Conservation (phyloP, 1,139 yeast species). For the Diutina sp. region DNA sequence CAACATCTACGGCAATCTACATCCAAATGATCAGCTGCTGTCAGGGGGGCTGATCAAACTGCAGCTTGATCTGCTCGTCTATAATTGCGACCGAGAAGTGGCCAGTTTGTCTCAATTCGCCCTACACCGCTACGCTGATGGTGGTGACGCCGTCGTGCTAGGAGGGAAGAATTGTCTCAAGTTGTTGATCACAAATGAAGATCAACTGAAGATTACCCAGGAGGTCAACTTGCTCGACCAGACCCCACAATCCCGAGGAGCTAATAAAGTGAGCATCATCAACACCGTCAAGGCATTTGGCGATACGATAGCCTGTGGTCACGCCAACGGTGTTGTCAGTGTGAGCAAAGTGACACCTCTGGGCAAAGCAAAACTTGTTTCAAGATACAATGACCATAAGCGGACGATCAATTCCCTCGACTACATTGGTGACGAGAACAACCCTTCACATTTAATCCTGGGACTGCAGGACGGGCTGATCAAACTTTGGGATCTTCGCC, state of each 20-base stretch:
- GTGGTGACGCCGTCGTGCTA: constrained; percentile 30
- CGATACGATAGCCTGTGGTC: constrained; percentile 29
- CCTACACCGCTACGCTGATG: constrained; percentile 12
- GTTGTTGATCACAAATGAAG: constrained; percentile 28
- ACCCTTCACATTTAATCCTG: constrained; percentile 46
- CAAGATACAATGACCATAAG: constrained; percentile 55
- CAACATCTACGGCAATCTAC: constrained; percentile 19
- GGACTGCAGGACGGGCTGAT: constrained; percentile 91
- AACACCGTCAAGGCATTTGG: constrained; percentile 25
- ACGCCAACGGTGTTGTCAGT: constrained; percentile 24
- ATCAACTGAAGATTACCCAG: constrained; percentile 22
- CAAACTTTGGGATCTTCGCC: constrained; percentile 77
- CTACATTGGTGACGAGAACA: constrained; percentile 25
- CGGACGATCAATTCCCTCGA: constrained; percentile 75
- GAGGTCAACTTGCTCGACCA: constrained; percentile 34
- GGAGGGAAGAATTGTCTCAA: constrained; percentile 51
- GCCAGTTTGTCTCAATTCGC: constrained; percentile 23
- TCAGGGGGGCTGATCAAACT: constrained; percentile 5
- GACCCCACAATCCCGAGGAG: constrained; percentile 18
- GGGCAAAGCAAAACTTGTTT: constrained; percentile 27
- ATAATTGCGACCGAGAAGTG: constrained; percentile 19
- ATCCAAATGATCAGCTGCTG: constrained; percentile 6
- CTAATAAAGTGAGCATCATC: constrained; percentile 22
- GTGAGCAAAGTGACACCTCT: constrained; percentile 20
- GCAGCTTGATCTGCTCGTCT: constrained; percentile 7